These are phyloP conservation scores for Canavalia ensiformis DNA, from an alignment of 306 rosid genomes.

Conservation along the genomic window DNA sequence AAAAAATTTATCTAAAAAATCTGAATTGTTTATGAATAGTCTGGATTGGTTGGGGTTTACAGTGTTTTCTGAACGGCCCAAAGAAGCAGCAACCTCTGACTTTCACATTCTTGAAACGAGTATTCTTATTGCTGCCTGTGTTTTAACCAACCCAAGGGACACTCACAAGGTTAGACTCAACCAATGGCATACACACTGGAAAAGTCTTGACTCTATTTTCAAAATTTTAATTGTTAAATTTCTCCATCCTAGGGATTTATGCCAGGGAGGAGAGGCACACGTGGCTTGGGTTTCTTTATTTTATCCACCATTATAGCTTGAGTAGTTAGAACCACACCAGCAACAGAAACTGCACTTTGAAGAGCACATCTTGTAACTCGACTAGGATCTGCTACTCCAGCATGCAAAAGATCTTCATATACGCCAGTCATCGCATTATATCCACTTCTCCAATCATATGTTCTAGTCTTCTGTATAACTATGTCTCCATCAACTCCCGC, in stretches of 20 bases:
- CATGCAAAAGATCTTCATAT: slow-evolving; percentile 88
- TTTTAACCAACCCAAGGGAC: slow-evolving; percentile 41
- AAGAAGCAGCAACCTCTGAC: slow-evolving; percentile 34
- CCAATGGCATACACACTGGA: neutral
- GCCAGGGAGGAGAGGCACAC: slow-evolving; percentile 77
- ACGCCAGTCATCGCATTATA: slow-evolving; percentile 83
- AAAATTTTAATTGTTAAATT: slow-evolving; percentile 30
- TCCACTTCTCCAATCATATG: slow-evolving; percentile 77
- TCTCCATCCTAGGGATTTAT: slow-evolving; percentile 61
- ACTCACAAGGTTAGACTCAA: slow-evolving; percentile 37
- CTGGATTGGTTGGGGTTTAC: too few species aligned
- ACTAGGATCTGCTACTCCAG: slow-evolving; percentile 91
- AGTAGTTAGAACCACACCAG: slow-evolving; percentile 83
- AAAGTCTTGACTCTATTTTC: slow-evolving; percentile 20
- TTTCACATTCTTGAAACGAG: slow-evolving; percentile 26
- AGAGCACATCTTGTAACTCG: slow-evolving; percentile 93
- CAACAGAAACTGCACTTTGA: slow-evolving; percentile 86
- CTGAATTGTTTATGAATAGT: too few species aligned
- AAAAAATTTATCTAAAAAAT: too few species aligned
- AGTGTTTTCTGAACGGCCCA: too few species aligned
- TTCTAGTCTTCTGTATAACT: slow-evolving; percentile 82
- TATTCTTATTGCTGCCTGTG: slow-evolving; percentile 8
- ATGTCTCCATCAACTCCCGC: slow-evolving; percentile 90
- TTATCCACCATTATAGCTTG: slow-evolving; percentile 90
- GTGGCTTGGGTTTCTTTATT: slow-evolving; percentile 66